These are phyloP conservation scores for Mortierella sp. DNA, from an alignment of 371 early-diverging fungal genomes.

Conservation along the genomic window DNA sequence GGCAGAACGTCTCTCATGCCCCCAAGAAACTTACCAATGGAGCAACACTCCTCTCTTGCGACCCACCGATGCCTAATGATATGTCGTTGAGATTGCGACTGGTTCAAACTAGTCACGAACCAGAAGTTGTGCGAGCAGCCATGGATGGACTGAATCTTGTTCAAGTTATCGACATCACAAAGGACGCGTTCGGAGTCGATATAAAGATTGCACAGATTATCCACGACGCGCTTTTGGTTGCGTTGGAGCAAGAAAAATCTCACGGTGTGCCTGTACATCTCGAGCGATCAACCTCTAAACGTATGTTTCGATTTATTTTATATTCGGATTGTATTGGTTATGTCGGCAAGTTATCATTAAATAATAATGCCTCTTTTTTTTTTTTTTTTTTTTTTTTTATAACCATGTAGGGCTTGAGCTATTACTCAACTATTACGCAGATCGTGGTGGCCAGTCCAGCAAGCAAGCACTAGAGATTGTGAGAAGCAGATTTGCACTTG, in stretches of 20 bases:
- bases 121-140: conserved; percentile 20
- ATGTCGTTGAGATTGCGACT: conserved; percentile 20
- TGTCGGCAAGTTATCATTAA: neutral
- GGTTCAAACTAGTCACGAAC: conserved; percentile 14
- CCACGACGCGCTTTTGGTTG: conserved; percentile 15
- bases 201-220: conserved; percentile 29
- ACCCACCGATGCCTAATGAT: conserved; percentile 20
- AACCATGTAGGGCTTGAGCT: conserved; percentile 18
- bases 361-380: neutral
- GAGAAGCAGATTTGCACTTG: conserved; percentile 4
- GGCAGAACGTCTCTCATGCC: neutral
- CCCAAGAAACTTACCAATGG: conserved; percentile 33
- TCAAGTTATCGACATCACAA: conserved; percentile 30
- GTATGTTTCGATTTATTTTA: conserved; percentile 14
- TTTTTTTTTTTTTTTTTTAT: neutral
- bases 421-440: conserved; percentile 33
- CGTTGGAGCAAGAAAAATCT: conserved; percentile 22
- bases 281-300: conserved; percentile 3
- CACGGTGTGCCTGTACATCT: conserved; percentile 30
- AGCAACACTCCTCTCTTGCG: conserved; percentile 11
- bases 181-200: conserved; percentile 33
- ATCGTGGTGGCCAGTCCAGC: conserved; percentile 29
- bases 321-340: neutral
- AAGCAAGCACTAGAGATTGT: conserved; percentile 19
- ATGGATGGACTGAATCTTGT: conserved; percentile 39